These are phyloP conservation scores for Stropharia rugosoannulata DNA, from an alignment of 768 basidiomycete species.

Conservation along the genomic window DNA sequence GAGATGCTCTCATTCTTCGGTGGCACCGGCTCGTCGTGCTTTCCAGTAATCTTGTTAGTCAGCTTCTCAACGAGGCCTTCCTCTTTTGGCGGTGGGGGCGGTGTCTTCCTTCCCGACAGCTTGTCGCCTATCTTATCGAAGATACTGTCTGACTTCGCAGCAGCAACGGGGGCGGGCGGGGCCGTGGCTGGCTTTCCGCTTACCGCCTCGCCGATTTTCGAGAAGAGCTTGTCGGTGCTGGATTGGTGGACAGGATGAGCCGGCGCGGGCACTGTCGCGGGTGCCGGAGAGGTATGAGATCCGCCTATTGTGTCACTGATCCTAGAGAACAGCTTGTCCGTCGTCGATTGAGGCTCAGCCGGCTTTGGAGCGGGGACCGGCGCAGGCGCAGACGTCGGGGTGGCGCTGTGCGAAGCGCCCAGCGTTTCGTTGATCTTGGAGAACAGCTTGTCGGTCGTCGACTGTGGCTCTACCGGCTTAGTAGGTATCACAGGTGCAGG, in stretches of 20 bases:
- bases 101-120: constrained; percentile 3
- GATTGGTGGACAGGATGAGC: background rate
- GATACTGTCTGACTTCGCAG: background rate
- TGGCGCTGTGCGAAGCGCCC: background rate
- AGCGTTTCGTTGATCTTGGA: constrained; percentile 9
- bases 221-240: background rate
- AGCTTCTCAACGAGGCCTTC: constrained; percentile 10
- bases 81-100: constrained; percentile 1
- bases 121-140: constrained; percentile 10
- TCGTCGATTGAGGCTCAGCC: background rate
- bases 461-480: background rate
- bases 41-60: constrained; percentile 4
- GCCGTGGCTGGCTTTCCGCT: background rate
- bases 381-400: background rate
- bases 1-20: constrained; percentile 8
- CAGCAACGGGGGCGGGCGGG: background rate
- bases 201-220: constrained; percentile 8
- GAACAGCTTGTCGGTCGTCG: constrained; percentile 1
- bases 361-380: constrained; percentile 1
- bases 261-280: too few relatives aligned
- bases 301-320: too few relatives aligned
- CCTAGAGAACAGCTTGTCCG: too few relatives aligned
- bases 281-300: too few relatives aligned
- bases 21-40: background rate
- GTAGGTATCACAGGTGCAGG: background rate